Evolutionary conservation across 148 eudicot species (phyloP).

Genomic region (Rhododendron kiyosumense): DNA sequence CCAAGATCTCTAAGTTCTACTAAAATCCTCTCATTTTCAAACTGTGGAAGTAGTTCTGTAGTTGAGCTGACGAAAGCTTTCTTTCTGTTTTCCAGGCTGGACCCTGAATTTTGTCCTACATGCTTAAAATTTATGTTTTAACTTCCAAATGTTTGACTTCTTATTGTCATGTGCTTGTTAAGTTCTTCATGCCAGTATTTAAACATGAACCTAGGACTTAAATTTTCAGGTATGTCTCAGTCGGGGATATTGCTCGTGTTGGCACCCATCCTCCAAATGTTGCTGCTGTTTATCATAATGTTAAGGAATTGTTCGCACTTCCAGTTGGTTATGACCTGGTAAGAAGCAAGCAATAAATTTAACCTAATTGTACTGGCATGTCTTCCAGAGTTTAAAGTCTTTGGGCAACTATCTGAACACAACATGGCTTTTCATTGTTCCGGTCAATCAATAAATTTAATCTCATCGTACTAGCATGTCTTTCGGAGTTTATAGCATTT

Average conservation of each 20-base stretch:
- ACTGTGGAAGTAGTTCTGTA: background rate
- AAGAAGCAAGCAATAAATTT: constrained; percentile 15
- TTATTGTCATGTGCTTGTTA: background rate
- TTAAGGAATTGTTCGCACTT: constrained; percentile 48
- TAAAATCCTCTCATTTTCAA: background rate
- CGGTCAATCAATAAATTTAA: background rate
- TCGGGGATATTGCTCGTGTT: constrained; percentile 83
- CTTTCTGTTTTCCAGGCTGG: background rate
- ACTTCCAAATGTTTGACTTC: background rate
- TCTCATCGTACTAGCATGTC: background rate
- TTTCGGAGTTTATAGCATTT: background rate
- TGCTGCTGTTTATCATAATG: constrained; percentile 68
- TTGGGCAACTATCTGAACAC: background rate
- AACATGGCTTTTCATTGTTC: background rate
- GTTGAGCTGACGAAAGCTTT: background rate
- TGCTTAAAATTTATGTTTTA: background rate
- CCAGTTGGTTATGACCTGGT: constrained; percentile 96
- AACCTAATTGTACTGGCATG: background rate
- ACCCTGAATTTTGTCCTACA: background rate
- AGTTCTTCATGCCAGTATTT: background rate
- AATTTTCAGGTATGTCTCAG: constrained; percentile 63
- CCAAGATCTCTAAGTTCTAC: background rate
- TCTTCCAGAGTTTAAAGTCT: background rate
- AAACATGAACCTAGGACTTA: background rate
- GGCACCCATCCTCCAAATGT: constrained; percentile 90